Evolutionary conservation across 495 filamentous ascomycete species (phyloP).

Genomic region (Penicillium daleae): DNA sequence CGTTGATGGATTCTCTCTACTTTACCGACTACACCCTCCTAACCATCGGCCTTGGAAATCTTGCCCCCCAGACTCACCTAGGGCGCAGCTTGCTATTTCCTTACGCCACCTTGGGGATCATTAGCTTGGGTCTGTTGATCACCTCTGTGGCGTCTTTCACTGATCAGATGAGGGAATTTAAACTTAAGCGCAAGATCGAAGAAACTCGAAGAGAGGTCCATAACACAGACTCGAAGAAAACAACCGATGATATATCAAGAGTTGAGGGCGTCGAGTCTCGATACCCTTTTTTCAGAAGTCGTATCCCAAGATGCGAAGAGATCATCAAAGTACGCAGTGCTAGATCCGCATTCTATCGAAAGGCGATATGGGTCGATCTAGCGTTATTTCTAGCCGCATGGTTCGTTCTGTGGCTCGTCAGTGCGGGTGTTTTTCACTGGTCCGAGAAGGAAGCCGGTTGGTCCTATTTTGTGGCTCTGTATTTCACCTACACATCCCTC

Average conservation of each 20-base stretch:
- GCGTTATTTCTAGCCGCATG: constrained; percentile 64
- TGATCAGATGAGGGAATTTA: constrained; percentile 75
- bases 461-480: constrained; percentile 32
- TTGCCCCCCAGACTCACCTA: constrained; percentile 57
- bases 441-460: constrained; percentile 40
- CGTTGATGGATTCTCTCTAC: constrained; percentile 74
- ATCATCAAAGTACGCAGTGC: constrained; percentile 70
- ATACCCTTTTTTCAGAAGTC: neutral
- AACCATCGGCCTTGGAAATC: constrained; percentile 78
- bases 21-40: constrained; percentile 82
- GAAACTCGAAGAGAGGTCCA: constrained; percentile 42
- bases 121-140: constrained; percentile 80
- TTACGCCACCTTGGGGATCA: constrained; percentile 74
- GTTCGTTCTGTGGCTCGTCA: constrained; percentile 73
- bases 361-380: constrained; percentile 65
- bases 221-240: neutral
- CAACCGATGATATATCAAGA: neutral
- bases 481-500: constrained; percentile 16
- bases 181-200: constrained; percentile 39
- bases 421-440: constrained; percentile 67
- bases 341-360: constrained; percentile 54
- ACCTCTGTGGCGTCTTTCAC: constrained; percentile 77
- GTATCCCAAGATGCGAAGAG: constrained; percentile 25
- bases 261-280: neutral
- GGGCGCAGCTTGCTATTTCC: constrained; percentile 71